Conservation (phyloP, 75 land plant species). For the Cryptomeria japonica region DNA sequence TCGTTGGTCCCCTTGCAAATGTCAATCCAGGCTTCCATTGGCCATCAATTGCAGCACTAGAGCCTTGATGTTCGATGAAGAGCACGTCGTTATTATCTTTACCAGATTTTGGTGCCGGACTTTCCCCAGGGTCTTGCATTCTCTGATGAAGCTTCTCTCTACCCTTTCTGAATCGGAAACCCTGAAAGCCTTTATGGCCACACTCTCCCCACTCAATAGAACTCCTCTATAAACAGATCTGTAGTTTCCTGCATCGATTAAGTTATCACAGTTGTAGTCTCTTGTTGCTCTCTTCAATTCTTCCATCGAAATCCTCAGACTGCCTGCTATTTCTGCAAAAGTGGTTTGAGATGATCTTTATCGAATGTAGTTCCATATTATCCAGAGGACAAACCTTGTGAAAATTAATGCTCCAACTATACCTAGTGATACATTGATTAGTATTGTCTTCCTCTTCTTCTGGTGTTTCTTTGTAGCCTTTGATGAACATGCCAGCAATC, state of each 20-base stretch:
- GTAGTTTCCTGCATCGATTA: slow-evolving; percentile 27
- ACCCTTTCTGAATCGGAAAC: background rate
- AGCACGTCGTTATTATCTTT: slow-evolving; percentile 11
- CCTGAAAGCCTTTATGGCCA: slow-evolving; percentile 31
- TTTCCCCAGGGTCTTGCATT: slow-evolving; percentile 14
- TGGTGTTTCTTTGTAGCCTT: background rate
- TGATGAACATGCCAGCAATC: slow-evolving; percentile 3
- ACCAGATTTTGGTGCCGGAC: slow-evolving; percentile 23
- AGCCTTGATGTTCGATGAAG: slow-evolving; percentile 6
- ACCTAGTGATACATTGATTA: background rate
- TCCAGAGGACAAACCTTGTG: background rate
- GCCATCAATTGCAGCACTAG: slow-evolving; percentile 30
- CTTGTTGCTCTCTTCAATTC: background rate
- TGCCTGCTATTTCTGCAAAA: background rate
- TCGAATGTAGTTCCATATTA: background rate
- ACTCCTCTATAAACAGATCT: slow-evolving; percentile 31
- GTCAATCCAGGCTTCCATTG: slow-evolving; percentile 28
- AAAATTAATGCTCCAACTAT: background rate
- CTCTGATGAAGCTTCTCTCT: background rate
- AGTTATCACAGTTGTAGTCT: slow-evolving; percentile 14
- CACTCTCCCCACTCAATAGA: slow-evolving; percentile 15
- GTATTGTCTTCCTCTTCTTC: background rate
- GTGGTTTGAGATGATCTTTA: background rate
- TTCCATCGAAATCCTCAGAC: background rate
- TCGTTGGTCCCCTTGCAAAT: slow-evolving; percentile 6